Evolutionary conservation across 805 yeast genomes (phyloP), one percentile per base, ranked within the genome.

Genomic region (Candida arabinofermentans): DNA sequence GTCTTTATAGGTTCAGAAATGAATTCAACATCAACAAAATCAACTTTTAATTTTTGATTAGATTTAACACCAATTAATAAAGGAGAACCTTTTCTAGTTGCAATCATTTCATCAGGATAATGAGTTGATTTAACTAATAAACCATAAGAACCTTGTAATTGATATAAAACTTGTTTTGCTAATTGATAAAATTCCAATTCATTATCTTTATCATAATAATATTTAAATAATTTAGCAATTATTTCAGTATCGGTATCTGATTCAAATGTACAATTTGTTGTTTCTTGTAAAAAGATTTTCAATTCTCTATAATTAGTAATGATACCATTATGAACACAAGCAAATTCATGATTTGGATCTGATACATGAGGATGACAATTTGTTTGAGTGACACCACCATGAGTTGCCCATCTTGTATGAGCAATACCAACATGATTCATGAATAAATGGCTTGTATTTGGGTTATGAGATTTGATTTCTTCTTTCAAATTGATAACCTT

Each of bases 331-430:
- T 93, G 99, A 39, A 93, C 98, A 50, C 93, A 82, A 34, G 87
- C 79, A 57, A 93, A 93, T 65, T 90, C 96, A 54, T 84, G 83
- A 35, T 67, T 66, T 8, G 77, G 75, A 63, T 88, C 99, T 1
- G 96, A 87, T 50, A 91, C 73, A 62, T 91, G 98, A 37, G 99
- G 99, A 65, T 93, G 99, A 63, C 98, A 93, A 72, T 93, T 93
- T 47, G 65, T 55, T 48, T 75, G 79, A 51, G 79, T 80, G 43
- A 97, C 97, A 57, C 82, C 86, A 66, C 99, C 99, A 66, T 93
- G 99, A 29, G 99, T 93, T 39, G 99, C 99, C 99, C 99, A 93
- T 73, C 99, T 86, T 12, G 99, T 93, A 69, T 93, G 99, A 19
- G 99, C 98, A 64, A 93, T 93, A 61, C 96, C 99, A 46, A 82